A percentile compares a stretch with the other conserved stretches of the same genome.
Conservation (phyloP, 768 basidiomycete genomes). For the Psilocybe tampanensis region DNA sequence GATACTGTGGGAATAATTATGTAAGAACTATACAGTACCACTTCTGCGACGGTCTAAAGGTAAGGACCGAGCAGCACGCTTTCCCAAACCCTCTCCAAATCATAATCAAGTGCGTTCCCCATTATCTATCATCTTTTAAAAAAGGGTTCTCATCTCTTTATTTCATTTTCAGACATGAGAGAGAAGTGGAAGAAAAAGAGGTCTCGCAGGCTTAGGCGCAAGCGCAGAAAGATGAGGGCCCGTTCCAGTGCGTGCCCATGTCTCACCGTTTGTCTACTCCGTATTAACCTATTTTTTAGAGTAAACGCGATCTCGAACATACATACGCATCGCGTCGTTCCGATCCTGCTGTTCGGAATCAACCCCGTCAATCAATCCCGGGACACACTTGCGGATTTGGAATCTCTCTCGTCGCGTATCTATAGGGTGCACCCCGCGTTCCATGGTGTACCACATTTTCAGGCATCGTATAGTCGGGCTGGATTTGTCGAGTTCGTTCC, state of each 20-base stretch:
- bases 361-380: neutral
- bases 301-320: slow-evolving; percentile 33
- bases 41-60: slow-evolving; percentile 5
- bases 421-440: slow-evolving; percentile 8
- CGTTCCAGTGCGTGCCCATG: slow-evolving; percentile 75
- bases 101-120: slow-evolving; percentile 31
- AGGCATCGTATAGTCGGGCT: slow-evolving; percentile 13
- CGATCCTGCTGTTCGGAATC: neutral
- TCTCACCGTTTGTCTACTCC: neutral
- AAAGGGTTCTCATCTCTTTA: neutral
- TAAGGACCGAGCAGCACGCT: slow-evolving; percentile 6
- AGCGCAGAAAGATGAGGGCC: slow-evolving; percentile 95
- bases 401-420: slow-evolving; percentile 10
- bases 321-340: slow-evolving; percentile 14
- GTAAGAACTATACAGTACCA: slow-evolving; percentile 48
- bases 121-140: neutral
- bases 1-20: slow-evolving; percentile 32
- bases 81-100: slow-evolving; percentile 32
- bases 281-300: slow-evolving; percentile 26
- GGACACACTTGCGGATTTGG: neutral
- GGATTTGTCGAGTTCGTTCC: slow-evolving; percentile 10
- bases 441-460: slow-evolving; percentile 7
- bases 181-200: slow-evolving; percentile 98
- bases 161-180: slow-evolving; percentile 60
- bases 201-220: slow-evolving; percentile 89